Evolutionary conservation across 2,329 filamentous ascomycete genomes (phyloP), one percentile per base, ranked within the genome.

Genomic region (Verticillium isaacii): DNA sequence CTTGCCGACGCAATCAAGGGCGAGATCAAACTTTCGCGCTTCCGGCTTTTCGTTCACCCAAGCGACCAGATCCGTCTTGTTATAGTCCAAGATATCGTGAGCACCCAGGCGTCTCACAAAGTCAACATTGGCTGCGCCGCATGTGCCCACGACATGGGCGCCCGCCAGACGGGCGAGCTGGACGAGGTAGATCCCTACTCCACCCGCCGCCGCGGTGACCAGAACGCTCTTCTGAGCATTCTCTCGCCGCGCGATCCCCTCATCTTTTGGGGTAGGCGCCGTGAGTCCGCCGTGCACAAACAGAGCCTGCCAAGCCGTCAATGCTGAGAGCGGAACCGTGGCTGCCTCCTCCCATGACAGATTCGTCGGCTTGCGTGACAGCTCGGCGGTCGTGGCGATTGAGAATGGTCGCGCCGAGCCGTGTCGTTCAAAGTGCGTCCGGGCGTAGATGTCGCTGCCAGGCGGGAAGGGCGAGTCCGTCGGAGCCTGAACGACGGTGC

Each of bases 81-180:
- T 36, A 23, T 60, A 60, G 34, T 60, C 45, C 58, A 60, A 36
- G 25, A 60, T 45, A 11, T 60, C 58, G n/a, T 60, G 14, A 2
- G 58, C 58, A 32, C 58, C 58, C 7, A 60, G 45, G 8, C 19
- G 12, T 6, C 29, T 23, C n/a, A 60, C 58, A 3, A 60, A 60
- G 14, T 56, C 50, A 2, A 36, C 9, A 19, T 60, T 60, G 8
- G 19, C 17, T 25, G 14, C 14, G 2, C 37, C 37, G 15, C 37
- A 58, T 17, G 34, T 19, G 15, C 29, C 56, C 17, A 58, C 32
- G 19, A 58, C 34, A 11, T 41, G 56, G 39, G 34, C 29, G 7
- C 56, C 56, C 12, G 56, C 56, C 5, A 36, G 29, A 4, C 23
- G 14, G 11, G 56, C 56, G 15, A 58, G 37, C 34, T 58, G 56